Base-by-base conservation (phyloP, 2,329 filamentous ascomycete genomes). In the Colletotrichum graminicola region DNA sequence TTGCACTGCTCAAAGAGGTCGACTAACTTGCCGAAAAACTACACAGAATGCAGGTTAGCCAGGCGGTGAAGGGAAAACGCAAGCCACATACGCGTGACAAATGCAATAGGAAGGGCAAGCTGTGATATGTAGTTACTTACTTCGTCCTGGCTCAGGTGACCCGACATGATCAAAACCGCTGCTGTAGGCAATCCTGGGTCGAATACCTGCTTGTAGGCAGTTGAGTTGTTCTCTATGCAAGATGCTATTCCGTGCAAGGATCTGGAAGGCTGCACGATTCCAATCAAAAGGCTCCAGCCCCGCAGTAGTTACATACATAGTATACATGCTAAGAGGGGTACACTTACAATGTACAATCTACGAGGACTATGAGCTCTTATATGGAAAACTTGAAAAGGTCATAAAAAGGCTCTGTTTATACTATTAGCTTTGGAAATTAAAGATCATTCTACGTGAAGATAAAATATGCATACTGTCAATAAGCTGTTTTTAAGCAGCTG, bases 1-100 rank as follows among this genome's bases (percentile, higher is more conserved):
- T 91, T 91, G 73, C 88, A 88, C 74, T 86, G 81, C 73, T 89
- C 85, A 82, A 96, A 93, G 74, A 95, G 89, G 76, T 90, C 85
- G 62, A 84, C 83, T 74, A 95, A 87, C 78, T 87, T 87, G 73
- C 84, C 82, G 82, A 95, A 94, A 87, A 95, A 95, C 92, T 95
- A 77, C 49, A 47, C 54, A 45, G 11, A 39, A 12, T 21, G 32
- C 2, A 16, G 12, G n/a, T 56, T 39, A 56, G 54, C 54, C 32
- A 39, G 32, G 21, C 5, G 26, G 26, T n/a, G 12, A 12, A 34
- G 36, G 21, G 47, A 72, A 51, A 73, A 61, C 62, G 41, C 57
- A 57, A 36, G 34, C 36, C 26, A 51, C 41, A 32, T 56, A 59
- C 41, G 26, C 43, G 29, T 14, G 26, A 45, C 23, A 12, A 12